Evolutionary conservation across 495 filamentous ascomycete species (phyloP), one percentile per base, ranked within the genome.

Genomic region (Clohesyomyces aquaticus): DNA sequence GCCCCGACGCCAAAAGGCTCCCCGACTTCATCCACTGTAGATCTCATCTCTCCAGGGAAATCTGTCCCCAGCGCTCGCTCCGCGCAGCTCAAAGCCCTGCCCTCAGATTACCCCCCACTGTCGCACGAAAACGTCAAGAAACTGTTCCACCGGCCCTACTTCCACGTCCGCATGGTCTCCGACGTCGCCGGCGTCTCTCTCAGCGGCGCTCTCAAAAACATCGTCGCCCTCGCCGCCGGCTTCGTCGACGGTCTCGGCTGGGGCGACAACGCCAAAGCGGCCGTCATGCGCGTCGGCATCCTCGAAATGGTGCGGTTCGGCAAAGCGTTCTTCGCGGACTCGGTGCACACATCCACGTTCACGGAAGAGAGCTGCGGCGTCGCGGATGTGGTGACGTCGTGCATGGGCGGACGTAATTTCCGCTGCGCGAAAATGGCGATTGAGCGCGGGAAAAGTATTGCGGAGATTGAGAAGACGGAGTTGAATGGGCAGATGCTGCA

Each of bases 401-500:
- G 93, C 77, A 87, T 85, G 61, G 88, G 91, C 41, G 95, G 95
- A 25, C 83, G 95, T 25, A 99, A 99, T 75, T 94, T 91, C 82
- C 85, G 90, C 51, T 97, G 92, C 73, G 94, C 95, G 32, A 95
- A 88, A 83, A 85, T 93, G 78, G 88, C 88, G 14, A 83, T 96
- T 27, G 83, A 94, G 82, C 83, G 87, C 67, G 87, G 87, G 38
- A 82, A 90, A 59, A 82, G 84, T 41, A 88, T 99, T 46, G 86
- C 88, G 60, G 90, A 97, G 78, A 82, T 99, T 59, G 95, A 98
- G 82, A 81, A 83, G 72, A 81, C 82, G 42, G 92, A 96, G 76
- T 80, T 99, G 63, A 99, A 99, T 73, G 95, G 95, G 29, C 95
- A 99, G 82, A 96, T 92, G 79, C 77, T 99, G 66, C 95, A 98